A percentile compares a stretch with the other conserved stretches of the same genome.
phyloP scores from a whole-genome alignment of 495 filamentous ascomycete genomes.

The Jackrogersella multiformis region DNA sequence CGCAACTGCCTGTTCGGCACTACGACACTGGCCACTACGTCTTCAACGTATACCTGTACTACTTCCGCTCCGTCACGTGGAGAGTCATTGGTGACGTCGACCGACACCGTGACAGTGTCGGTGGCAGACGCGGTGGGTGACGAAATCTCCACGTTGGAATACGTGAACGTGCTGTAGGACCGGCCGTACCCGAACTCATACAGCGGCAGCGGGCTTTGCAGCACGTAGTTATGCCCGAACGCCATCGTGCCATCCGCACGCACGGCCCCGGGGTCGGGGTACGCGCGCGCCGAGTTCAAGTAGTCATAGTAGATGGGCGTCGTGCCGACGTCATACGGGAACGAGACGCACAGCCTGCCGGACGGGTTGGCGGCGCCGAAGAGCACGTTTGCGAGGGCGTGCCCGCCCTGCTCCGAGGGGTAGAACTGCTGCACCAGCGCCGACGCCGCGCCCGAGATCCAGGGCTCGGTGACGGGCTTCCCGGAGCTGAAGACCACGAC shows the following conservation, averaged over 20 bases:
- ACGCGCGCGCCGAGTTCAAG: slow-evolving; percentile 68
- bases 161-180: slow-evolving; percentile 70
- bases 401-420: slow-evolving; percentile 76
- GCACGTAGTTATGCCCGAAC: slow-evolving; percentile 73
- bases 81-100: slow-evolving; percentile 67
- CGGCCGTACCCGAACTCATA: slow-evolving; percentile 77
- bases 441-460: slow-evolving; percentile 67
- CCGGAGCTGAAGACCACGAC: slow-evolving; percentile 74
- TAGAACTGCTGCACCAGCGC: slow-evolving; percentile 78
- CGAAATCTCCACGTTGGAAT: slow-evolving; percentile 57
- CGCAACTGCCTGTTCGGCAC: slow-evolving; percentile 72
- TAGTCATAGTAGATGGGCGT: slow-evolving; percentile 77
- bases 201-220: slow-evolving; percentile 63
- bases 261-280: slow-evolving; percentile 58
- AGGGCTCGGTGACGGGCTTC: slow-evolving; percentile 74
- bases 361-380: slow-evolving; percentile 86
- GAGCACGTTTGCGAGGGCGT: slow-evolving; percentile 79
- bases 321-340: slow-evolving; percentile 70
- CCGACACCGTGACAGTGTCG: slow-evolving; percentile 62
- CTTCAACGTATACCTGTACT: slow-evolving; percentile 72
- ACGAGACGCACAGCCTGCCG: slow-evolving; percentile 68
- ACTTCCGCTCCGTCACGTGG: slow-evolving; percentile 69
- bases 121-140: slow-evolving; percentile 55
- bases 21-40: slow-evolving; percentile 68
- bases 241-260: slow-evolving; percentile 65